phyloP scores from a whole-genome alignment of 2,329 filamentous ascomycete species.

The Cercospora nicotianae region DNA sequence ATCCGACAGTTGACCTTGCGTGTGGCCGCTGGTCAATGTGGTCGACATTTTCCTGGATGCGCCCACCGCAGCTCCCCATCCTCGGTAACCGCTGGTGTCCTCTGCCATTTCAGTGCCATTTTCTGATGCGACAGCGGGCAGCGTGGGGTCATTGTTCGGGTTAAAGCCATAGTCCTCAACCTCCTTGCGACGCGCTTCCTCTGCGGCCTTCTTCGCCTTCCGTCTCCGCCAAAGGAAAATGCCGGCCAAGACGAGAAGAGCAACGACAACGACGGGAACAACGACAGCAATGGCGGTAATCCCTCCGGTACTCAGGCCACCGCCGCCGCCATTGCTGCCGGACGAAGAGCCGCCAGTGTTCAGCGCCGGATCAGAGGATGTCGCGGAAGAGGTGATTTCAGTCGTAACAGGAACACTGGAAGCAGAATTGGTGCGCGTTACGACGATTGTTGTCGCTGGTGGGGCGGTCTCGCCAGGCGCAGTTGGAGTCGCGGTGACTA shows the following conservation, averaged over 20 bases:
- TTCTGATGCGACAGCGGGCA: constrained; percentile 59
- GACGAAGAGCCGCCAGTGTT: constrained; percentile 17
- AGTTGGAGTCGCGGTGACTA: constrained; percentile 20
- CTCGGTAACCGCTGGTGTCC: constrained; percentile 80
- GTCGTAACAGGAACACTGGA: constrained; percentile 19
- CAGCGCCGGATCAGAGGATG: constrained; percentile 18
- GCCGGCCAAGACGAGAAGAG: constrained; percentile 71
- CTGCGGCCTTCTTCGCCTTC: constrained; percentile 78
- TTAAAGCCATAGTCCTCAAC: constrained; percentile 98
- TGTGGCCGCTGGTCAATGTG: constrained; percentile 73
- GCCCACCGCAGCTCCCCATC: constrained; percentile 72
- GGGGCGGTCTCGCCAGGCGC: constrained; percentile 15
- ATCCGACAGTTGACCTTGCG: constrained; percentile 62
- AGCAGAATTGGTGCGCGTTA: constrained; percentile 21
- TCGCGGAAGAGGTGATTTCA: constrained; percentile 10
- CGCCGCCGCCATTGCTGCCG: constrained; percentile 23
- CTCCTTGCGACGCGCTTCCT: constrained; percentile 89
- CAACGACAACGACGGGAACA: constrained; percentile 86
- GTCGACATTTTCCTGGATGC: constrained; percentile 77
- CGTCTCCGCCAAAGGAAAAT: constrained; percentile 87
- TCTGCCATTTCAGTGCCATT: constrained; percentile 71
- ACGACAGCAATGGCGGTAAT: constrained; percentile 92
- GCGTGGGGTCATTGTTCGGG: constrained; percentile 88
- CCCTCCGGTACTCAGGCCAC: constrained; percentile 60
- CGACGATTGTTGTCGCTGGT: constrained; percentile 20